Base-by-base conservation (phyloP, 2,329 filamentous ascomycete species). In the Aspergillus chevalieri region DNA sequence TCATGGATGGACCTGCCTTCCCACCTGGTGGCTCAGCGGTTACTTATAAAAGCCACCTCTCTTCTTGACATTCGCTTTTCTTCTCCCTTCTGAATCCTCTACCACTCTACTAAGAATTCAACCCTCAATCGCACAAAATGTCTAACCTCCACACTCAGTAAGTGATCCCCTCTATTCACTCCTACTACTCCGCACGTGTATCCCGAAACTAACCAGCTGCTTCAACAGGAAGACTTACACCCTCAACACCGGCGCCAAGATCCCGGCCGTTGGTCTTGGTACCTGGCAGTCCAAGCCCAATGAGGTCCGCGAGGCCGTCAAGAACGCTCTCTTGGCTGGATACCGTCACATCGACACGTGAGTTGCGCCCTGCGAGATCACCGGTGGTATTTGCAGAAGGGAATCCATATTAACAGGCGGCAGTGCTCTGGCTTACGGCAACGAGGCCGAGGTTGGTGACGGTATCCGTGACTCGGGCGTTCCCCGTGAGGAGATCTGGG, bases 381-480 rank as follows among this genome's bases (percentile, higher is more conserved):
- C 8, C 12, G 3, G 39, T 22, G 33, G 10, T 45, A 1, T 12
- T 34, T 17, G 15, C 17, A 15, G 17, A 19, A 19, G 12, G 6
- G 34, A 22, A 14, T 33, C 9, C 21, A 3, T 4, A 3, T 47
- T 46, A 3, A 10, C 15, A 39, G 6, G 26, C 21, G 5, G 55
- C 56, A 65, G 63, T 51, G 67, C 67, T 26, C 60, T 69, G 52
- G 67, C 65, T 64, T 86, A 86, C 62, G 75, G 77, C 52, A 88
- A 86, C 59, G 84, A 86, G 66, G 76, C 76, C 46, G 83, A 85
- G 54, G 83, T 86, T 1, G 85, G 83, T 14, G 70, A 78, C 52
- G 85, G 83, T 47, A 82, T 88, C 63, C 78, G 75, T 59, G 79
- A 85, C 57, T 83, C 81, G 9, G 78, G 85, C 49, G 78, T 88